These are phyloP conservation scores for Conticribra guillardii DNA, from an alignment of 108 stramenopile genomes.

Conservation along the genomic window DNA sequence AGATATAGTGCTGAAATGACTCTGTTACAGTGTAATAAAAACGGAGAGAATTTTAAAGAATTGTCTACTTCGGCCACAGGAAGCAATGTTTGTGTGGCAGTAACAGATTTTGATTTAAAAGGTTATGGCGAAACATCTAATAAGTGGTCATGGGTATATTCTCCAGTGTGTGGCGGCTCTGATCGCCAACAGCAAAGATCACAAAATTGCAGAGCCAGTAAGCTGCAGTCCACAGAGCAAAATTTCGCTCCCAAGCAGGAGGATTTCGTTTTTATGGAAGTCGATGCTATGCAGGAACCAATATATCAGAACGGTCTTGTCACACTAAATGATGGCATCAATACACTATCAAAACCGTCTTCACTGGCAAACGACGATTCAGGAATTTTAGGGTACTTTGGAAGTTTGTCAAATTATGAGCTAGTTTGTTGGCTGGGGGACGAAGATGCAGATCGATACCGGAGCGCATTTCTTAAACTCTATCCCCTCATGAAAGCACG, in stretches of 20 bases:
- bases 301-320: not conserved
- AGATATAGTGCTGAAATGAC: not conserved
- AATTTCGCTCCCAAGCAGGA: not conserved
- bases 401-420: conserved; percentile 56
- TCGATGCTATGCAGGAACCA: not conserved
- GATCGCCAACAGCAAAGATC: not conserved
- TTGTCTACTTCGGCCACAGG: not conserved
- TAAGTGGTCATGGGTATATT: not conserved
- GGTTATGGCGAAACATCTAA: not conserved
- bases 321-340: conserved; percentile 7
- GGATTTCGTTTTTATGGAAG: conserved; percentile 4
- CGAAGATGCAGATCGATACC: conserved; percentile 24
- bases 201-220: not conserved
- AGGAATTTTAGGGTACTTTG: conserved; percentile 22
- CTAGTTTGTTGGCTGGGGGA: conserved; percentile 63
- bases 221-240: not conserved
- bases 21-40: not conserved
- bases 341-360: not conserved
- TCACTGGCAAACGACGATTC: conserved; percentile 3
- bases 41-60: not conserved
- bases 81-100: no score
- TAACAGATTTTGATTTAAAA: not conserved
- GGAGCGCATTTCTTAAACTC: conserved; percentile 33
- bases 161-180: not conserved
- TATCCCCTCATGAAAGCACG: conserved; percentile 17